A percentile compares a stretch with the other conserved stretches of the same genome.
Evolutionary conservation across 768 basidiomycete genomes (phyloP).

Genomic region (Tremella mesenterica): DNA sequence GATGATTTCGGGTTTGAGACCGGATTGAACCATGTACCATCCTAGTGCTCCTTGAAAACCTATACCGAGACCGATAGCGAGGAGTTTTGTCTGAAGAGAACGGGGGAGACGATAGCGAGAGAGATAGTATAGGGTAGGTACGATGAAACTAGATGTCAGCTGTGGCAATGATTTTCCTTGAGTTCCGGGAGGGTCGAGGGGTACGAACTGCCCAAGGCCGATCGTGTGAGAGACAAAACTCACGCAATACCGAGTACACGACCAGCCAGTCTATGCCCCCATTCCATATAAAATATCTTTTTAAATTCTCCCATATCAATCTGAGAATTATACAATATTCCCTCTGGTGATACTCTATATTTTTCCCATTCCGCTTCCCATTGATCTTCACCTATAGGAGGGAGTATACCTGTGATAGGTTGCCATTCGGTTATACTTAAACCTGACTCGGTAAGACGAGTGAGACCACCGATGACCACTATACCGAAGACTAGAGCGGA

Average conservation of each 20-base stretch:
- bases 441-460: constrained; percentile 92
- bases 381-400: constrained; percentile 63
- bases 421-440: constrained; percentile 97
- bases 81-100: constrained; percentile 56
- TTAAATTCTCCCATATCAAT: constrained; percentile 88
- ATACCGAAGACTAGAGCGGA: constrained; percentile 81
- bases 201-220: constrained; percentile 51
- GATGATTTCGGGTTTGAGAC: constrained; percentile 73
- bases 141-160: constrained; percentile 55
- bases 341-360: constrained; percentile 86
- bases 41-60: constrained; percentile 86
- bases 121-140: constrained; percentile 74
- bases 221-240: constrained; percentile 14
- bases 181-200: too few species aligned
- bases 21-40: constrained; percentile 99
- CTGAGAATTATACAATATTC: constrained; percentile 84
- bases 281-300: constrained; percentile 96
- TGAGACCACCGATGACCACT: constrained; percentile 90
- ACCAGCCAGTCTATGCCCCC: constrained; percentile 87
- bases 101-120: constrained; percentile 60
- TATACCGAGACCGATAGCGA: constrained; percentile 67
- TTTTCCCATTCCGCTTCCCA: constrained; percentile 89
- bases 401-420: constrained; percentile 78
- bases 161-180: too few species aligned
- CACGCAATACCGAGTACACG: constrained; percentile 52